Base-by-base conservation (phyloP, 106 monocot genomes). In the Apostasia ramifera region DNA sequence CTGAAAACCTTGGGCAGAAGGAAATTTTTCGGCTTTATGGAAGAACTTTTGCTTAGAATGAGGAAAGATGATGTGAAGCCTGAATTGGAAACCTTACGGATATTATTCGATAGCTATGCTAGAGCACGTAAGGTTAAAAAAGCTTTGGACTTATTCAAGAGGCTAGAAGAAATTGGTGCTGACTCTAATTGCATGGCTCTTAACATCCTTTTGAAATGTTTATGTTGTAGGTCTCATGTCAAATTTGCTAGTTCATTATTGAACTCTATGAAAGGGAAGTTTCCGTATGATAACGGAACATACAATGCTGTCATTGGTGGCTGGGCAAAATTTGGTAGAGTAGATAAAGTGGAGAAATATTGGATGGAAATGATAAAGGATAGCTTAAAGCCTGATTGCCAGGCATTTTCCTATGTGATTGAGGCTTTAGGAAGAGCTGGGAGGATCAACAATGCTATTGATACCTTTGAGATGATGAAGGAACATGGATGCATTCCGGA, bases 301-400 rank as follows among this genome's bases (percentile, higher is more conserved):
- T 97, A 87, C 53, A 83, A 97, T 85, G 83, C 66, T 68, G 77
- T 97, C 49, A 83, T 97, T 53, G 78, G 75, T 39, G 89, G 92
- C 12, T 92, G 97, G 90, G 86, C 97, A 1, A 98, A 69, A 57
- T 70, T 82, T 37, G 97, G 97, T 7, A 84, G 76, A 44, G 77
- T 90, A 11, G 85, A 84, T 47, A 90, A 85, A 69, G 79, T 89
- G 37, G 85, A 98, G 66, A 71, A 49, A 12, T 75, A 58, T 71
- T 69, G 66, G 84, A 55, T 4, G 5, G 72, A 67, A 63, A 92
- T 98, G 90, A 60, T 64, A 14, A 76, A 44, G 14, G 84, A 85
- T 71, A 87, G 86, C 47, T 55, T 87, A 15, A 69, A 47, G 7
- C 92, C 89, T n/a, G 87, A 90, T 83, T 72, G 44, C 38, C 12